A percentile compares a stretch with the other conserved stretches of the same genome.
Conservation (phyloP, 1,139 yeast species). For the Suhomyces yuchorum region DNA sequence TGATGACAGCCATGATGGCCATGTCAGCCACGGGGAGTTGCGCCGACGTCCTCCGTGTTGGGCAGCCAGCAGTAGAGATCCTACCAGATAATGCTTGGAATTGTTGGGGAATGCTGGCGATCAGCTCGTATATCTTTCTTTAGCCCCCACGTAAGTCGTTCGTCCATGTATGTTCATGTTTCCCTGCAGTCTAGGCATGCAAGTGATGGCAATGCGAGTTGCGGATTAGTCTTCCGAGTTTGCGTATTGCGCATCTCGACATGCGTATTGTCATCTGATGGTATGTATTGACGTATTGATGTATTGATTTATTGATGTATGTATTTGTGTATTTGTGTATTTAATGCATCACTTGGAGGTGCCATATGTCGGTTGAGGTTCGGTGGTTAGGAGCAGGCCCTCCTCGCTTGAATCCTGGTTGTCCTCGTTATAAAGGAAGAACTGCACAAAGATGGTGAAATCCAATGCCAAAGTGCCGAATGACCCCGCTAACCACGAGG, state of each 20-base stretch:
- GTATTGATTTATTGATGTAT: neutral
- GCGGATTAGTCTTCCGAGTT: neutral
- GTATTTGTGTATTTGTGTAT: neutral
- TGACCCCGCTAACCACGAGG: slow-evolving; percentile 92
- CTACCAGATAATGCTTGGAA: no score
- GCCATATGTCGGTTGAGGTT: slow-evolving; percentile 2
- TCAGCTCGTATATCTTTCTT: no score
- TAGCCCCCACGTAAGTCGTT: neutral
- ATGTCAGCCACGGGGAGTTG: no score
- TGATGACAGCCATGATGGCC: no score
- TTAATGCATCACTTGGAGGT: slow-evolving; percentile 1
- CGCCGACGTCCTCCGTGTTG: no score
- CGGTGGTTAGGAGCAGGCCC: slow-evolving; percentile 1
- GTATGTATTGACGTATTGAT: neutral
- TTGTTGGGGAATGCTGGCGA: no score
- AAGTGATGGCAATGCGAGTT: neutral
- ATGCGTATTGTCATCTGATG: neutral
- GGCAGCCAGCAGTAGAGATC: no score
- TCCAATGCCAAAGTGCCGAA: slow-evolving; percentile 86
- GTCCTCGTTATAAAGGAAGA: slow-evolving; percentile 69
- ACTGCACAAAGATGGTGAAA: slow-evolving; percentile 81
- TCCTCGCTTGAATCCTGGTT: slow-evolving; percentile 3
- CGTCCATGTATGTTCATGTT: neutral
- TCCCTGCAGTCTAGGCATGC: neutral
- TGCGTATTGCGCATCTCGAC: neutral